Evolutionary conservation across 2,329 filamentous ascomycete species (phyloP).

Genomic region (Thermothelomyces thermophilus): DNA sequence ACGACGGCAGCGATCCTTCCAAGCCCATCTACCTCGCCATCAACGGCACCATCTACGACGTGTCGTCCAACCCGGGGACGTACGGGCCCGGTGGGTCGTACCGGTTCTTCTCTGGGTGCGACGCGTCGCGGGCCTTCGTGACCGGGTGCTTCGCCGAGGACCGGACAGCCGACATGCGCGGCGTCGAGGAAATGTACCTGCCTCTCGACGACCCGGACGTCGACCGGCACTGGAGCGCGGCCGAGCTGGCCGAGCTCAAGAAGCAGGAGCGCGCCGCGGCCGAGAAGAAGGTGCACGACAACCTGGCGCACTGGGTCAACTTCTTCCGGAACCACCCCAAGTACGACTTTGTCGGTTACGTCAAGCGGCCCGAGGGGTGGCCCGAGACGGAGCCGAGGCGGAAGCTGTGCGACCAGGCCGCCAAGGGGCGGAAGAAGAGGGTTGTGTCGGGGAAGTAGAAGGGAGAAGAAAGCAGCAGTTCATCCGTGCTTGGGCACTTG

Average conservation of each 20-base stretch:
- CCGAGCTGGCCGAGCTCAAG: constrained; percentile 47
- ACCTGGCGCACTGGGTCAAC: constrained; percentile 71
- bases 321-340: constrained; percentile 77
- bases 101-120: constrained; percentile 75
- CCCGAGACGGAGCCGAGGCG: constrained; percentile 55
- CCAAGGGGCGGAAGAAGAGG: constrained; percentile 49
- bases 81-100: constrained; percentile 86
- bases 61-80: constrained; percentile 58
- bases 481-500: too few relatives aligned
- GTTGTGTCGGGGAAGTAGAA: constrained; percentile 42
- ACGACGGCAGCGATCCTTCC: constrained; percentile 67
- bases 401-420: constrained; percentile 64
- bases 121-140: constrained; percentile 82
- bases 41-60: constrained; percentile 82
- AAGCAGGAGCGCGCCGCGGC: constrained; percentile 61
- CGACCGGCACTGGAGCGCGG: constrained; percentile 51
- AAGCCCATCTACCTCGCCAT: constrained; percentile 87
- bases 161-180: constrained; percentile 73
- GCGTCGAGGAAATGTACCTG: constrained; percentile 80
- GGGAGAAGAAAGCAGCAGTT: too few relatives aligned
- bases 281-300: constrained; percentile 55
- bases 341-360: constrained; percentile 73
- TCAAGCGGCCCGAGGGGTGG: constrained; percentile 56
- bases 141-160: constrained; percentile 91
- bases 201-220: constrained; percentile 56